These are phyloP conservation scores for Rosa multiflora DNA, from an alignment of 306 rosid species.

Conservation along the genomic window DNA sequence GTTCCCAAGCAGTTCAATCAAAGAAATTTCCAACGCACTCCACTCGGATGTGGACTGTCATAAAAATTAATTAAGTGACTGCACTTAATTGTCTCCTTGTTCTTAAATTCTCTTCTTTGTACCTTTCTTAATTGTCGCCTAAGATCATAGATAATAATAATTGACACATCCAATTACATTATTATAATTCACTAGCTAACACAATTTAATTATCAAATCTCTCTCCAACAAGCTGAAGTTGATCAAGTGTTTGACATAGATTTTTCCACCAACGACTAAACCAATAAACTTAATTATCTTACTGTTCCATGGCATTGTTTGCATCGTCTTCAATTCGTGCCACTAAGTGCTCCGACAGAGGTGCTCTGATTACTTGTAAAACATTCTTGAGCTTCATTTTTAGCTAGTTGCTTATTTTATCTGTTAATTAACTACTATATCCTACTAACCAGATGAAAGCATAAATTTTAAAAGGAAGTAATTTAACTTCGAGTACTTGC, in stretches of 20 bases:
- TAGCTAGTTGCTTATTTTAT: slow-evolving; percentile 12
- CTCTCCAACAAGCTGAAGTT: neutral
- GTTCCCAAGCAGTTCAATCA: neutral
- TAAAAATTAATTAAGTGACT: neutral
- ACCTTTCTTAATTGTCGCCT: slow-evolving; percentile 7
- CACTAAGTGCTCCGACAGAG: slow-evolving; percentile 37
- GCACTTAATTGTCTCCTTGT: neutral
- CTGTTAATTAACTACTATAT: slow-evolving; percentile 21
- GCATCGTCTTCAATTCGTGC: slow-evolving; percentile 39
- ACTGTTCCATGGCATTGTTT: slow-evolving; percentile 42
- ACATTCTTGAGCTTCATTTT: neutral
- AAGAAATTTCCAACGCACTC: neutral
- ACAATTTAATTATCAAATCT: slow-evolving; percentile 1
- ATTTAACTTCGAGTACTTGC: slow-evolving; percentile 12
- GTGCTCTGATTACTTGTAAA: neutral
- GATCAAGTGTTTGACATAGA: slow-evolving; percentile 34
- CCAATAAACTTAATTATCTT: slow-evolving; percentile 35
- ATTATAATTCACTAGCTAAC: neutral
- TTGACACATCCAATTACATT: neutral
- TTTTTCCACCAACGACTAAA: slow-evolving; percentile 50
- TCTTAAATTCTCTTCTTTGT: slow-evolving; percentile 11
- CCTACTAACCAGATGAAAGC: slow-evolving; percentile 8
- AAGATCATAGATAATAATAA: neutral
- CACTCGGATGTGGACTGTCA: slow-evolving; percentile 25
- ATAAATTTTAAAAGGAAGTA: neutral